phyloP scores from a whole-genome alignment of 2,329 filamentous ascomycete species.

The Aspergillus fijiensis region DNA sequence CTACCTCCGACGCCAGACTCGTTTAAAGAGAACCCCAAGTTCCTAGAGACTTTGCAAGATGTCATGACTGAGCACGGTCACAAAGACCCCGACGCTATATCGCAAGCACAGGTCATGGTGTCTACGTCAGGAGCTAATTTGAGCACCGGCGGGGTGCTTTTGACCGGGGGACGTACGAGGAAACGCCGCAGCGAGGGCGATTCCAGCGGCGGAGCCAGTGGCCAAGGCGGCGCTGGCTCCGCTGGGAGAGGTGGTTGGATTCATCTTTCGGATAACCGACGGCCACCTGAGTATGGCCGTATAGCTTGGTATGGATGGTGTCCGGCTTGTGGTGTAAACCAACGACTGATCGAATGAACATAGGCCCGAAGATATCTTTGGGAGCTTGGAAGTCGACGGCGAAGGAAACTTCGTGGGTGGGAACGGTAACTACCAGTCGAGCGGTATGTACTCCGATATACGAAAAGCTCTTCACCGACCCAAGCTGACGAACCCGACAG shows the following conservation, averaged over 20 bases:
- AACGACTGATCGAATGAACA: conserved; percentile 12
- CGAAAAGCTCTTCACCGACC: not conserved
- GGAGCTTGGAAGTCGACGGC: conserved; percentile 62
- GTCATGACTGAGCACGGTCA: conserved; percentile 56
- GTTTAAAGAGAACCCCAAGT: conserved; percentile 57
- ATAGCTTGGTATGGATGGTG: conserved; percentile 53
- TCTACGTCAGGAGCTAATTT: conserved; percentile 58
- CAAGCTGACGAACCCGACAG: conserved; percentile 26
- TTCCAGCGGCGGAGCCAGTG: conserved; percentile 56
- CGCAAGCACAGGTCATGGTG: conserved; percentile 60
- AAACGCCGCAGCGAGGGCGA: conserved; percentile 41
- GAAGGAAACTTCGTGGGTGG: conserved; percentile 57
- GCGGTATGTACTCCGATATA: conserved; percentile 43
- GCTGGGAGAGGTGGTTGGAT: conserved; percentile 61
- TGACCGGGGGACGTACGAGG: conserved; percentile 37
- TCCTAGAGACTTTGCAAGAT: conserved; percentile 57
- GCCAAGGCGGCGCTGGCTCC: conserved; percentile 59
- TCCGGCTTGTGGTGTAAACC: not conserved
- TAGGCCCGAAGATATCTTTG: conserved; percentile 65
- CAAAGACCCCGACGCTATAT: conserved; percentile 56
- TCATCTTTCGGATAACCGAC: conserved; percentile 60
- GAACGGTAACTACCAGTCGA: conserved; percentile 59
- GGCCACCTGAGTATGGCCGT: conserved; percentile 63
- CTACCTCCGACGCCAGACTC: conserved; percentile 58
- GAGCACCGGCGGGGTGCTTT: conserved; percentile 51